Evolutionary conservation across 306 rosid species (phyloP).

Genomic region (Acacia melanoxylon): DNA sequence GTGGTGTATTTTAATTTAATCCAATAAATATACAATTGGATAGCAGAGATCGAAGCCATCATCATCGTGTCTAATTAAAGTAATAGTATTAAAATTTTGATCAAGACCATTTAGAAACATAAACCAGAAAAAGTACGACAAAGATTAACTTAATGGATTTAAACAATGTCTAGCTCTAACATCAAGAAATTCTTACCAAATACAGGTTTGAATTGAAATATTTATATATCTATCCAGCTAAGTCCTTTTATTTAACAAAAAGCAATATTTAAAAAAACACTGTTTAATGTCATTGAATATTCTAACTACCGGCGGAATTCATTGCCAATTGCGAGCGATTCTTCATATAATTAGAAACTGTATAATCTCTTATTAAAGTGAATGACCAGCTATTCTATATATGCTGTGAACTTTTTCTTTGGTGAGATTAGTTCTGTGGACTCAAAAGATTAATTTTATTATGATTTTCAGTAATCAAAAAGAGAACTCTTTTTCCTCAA

Average conservation of each 20-base stretch:
- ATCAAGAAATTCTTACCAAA: slow-evolving; percentile 33
- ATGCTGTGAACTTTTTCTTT: neutral
- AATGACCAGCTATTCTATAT: neutral
- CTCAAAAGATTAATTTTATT: neutral
- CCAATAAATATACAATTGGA: neutral
- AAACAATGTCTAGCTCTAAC: slow-evolving; percentile 21
- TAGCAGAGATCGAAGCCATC: slow-evolving; percentile 23
- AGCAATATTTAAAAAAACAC: slow-evolving; percentile 5
- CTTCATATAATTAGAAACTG: neutral
- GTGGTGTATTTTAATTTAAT: slow-evolving; percentile 17
- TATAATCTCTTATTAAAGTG: neutral
- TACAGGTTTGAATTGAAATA: slow-evolving; percentile 22
- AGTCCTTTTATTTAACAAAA: slow-evolving; percentile 34
- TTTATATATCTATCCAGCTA: neutral
- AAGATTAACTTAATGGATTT: slow-evolving; percentile 27
- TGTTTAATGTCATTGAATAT: neutral
- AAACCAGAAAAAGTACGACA: slow-evolving; percentile 35
- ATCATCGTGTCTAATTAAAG: slow-evolving; percentile 28
- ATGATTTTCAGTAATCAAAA: neutral
- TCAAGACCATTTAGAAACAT: slow-evolving; percentile 25
- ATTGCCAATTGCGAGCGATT: neutral
- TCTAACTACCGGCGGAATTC: neutral
- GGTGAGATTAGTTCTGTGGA: neutral
- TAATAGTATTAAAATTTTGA: slow-evolving; percentile 4
- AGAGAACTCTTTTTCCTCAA: neutral